Evolutionary conservation across 495 filamentous ascomycete genomes (phyloP).

Genomic region (Penicillium odoratum): DNA sequence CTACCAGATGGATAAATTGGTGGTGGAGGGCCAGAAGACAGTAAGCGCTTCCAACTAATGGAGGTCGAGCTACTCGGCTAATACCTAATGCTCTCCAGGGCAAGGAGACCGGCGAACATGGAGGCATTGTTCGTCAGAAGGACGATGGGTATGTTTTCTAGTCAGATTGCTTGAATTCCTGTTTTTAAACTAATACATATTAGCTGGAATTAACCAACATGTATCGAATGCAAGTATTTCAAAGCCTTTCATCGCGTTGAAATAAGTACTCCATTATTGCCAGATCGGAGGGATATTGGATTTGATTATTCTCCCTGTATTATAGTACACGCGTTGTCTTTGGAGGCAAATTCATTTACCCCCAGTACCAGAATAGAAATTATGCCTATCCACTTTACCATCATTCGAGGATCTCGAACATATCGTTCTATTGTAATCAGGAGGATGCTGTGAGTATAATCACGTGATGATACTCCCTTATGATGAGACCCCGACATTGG

Average conservation of each 20-base stretch:
- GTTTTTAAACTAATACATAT: slow-evolving; percentile 5
- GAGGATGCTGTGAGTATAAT: not conserved
- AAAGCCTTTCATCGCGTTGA: slow-evolving; percentile 15
- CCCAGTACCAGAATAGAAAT: slow-evolving; percentile 10
- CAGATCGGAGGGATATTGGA: not conserved
- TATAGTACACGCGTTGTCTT: slow-evolving; percentile 23
- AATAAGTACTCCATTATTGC: slow-evolving; percentile 3
- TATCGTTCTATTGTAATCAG: not conserved
- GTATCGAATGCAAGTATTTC: slow-evolving; percentile 4
- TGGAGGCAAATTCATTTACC: slow-evolving; percentile 15
- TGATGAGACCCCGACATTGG: not conserved
- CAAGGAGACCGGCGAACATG: slow-evolving; percentile 69
- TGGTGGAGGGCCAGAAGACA: slow-evolving; percentile 83
- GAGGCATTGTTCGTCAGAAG: slow-evolving; percentile 75
- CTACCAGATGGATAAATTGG: slow-evolving; percentile 86
- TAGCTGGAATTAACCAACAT: slow-evolving; percentile 49
- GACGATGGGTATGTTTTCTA: slow-evolving; percentile 67
- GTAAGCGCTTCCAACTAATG: slow-evolving; percentile 30
- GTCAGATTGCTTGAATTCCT: not conserved
- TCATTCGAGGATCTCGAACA: not conserved
- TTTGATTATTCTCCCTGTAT: slow-evolving; percentile 25
- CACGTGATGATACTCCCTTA: slow-evolving; percentile 16
- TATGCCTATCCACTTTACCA: not conserved
- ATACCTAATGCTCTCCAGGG: slow-evolving; percentile 49
- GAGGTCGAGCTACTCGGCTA: not conserved